phyloP scores from a whole-genome alignment of 306 rosid species.

The Cucurbita moschata region DNA sequence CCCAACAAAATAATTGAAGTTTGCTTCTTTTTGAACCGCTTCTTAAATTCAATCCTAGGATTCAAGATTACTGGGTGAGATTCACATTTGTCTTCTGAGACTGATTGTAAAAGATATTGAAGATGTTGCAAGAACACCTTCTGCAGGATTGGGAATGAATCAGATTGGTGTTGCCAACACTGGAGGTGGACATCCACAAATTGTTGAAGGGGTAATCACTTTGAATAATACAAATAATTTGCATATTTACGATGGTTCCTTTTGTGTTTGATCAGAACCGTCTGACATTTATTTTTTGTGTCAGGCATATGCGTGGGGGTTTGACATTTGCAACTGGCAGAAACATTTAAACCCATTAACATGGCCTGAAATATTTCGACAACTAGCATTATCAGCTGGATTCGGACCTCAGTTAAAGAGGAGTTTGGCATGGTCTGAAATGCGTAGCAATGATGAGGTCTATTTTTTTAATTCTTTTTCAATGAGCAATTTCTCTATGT shows the following conservation, averaged over 20 bases:
- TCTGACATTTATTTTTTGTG: constrained; percentile 8
- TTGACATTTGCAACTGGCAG: constrained; percentile 96
- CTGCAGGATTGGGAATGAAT: constrained; percentile 63
- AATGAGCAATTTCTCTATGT: background rate
- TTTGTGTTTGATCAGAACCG: constrained; percentile 5
- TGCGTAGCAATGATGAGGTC: constrained; percentile 77
- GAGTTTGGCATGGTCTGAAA: constrained; percentile 45
- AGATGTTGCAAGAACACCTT: constrained; percentile 97
- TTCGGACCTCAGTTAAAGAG: constrained; percentile 83
- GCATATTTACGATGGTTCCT: background rate
- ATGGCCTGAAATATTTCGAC: constrained; percentile 94
- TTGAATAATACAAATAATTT: background rate
- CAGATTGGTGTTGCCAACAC: constrained; percentile 89
- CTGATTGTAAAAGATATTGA: constrained; percentile 87
- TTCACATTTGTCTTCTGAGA: constrained; percentile 76
- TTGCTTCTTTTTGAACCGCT: constrained; percentile 4
- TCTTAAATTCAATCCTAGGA: constrained; percentile 45
- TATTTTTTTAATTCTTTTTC: background rate
- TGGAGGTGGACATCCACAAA: constrained; percentile 95
- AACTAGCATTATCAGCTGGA: constrained; percentile 84
- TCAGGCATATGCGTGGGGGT: constrained; percentile 96
- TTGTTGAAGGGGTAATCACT: constrained; percentile 84
- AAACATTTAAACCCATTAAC: constrained; percentile 77
- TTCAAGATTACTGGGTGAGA: constrained; percentile 89
- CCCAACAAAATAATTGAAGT: background rate